phyloP scores from a whole-genome alignment of 306 rosid genomes.

The Casuarina glauca region DNA sequence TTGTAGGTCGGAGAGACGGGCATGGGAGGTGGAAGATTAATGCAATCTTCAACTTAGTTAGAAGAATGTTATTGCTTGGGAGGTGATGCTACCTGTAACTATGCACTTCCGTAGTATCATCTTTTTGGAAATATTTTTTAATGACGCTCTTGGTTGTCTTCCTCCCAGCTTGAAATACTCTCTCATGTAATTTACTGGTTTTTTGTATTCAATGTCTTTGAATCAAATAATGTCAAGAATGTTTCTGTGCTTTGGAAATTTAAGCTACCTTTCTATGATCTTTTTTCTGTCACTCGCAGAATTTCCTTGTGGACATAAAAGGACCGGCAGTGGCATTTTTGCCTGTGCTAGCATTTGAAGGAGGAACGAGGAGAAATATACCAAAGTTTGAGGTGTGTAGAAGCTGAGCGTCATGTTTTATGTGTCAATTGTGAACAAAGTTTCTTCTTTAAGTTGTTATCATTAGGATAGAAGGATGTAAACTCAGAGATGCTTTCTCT shows the following conservation, averaged over 20 bases:
- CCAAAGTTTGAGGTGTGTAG: conserved; percentile 81
- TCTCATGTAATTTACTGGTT: not conserved
- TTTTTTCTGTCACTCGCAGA: conserved; percentile 43
- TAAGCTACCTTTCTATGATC: not conserved
- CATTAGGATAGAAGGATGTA: not conserved
- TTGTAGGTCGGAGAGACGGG: not conserved
- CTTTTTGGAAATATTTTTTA: not conserved
- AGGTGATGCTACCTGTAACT: conserved; percentile 6
- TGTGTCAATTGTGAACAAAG: not conserved
- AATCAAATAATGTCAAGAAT: not conserved
- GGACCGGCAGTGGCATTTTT: conserved; percentile 81
- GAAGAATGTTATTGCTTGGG: not conserved
- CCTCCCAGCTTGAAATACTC: not conserved
- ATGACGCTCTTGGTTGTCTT: not conserved
- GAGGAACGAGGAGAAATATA: conserved; percentile 97
- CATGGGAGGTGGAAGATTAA: not conserved
- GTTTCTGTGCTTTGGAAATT: conserved; percentile 8
- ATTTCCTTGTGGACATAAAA: conserved; percentile 88
- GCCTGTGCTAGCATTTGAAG: conserved; percentile 98
- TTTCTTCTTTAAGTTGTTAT: not conserved
- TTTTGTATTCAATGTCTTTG: conserved; percentile 9
- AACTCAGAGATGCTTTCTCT: not conserved
- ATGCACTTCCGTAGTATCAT: not conserved
- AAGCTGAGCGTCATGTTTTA: conserved; percentile 8
- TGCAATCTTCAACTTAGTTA: not conserved